A percentile compares a stretch with the other conserved stretches of the same genome.
Evolutionary conservation across 208 protist species (phyloP).

Genomic region (Leishmania tropica): DNA sequence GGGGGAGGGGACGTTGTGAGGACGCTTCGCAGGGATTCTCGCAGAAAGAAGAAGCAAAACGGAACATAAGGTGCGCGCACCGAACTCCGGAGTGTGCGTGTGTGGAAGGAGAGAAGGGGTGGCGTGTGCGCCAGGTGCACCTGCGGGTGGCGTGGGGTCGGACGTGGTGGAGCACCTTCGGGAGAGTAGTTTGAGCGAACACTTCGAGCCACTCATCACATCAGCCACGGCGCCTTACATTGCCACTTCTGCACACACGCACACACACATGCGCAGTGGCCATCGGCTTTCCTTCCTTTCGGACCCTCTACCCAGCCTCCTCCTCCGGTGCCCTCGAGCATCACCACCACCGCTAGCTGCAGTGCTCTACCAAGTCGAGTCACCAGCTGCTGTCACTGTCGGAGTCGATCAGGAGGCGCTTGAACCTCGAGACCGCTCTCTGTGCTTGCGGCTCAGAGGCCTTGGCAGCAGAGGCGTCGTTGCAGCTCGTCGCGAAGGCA

Average conservation of each 20-base stretch:
- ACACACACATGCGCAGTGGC: background rate
- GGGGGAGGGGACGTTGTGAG: too few relatives aligned
- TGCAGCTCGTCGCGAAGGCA: slow-evolving; percentile 4
- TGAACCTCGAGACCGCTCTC: slow-evolving; percentile 29
- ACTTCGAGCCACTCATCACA: background rate
- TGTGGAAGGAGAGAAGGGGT: background rate
- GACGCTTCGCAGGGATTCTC: background rate
- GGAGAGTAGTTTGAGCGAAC: background rate
- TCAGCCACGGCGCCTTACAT: background rate
- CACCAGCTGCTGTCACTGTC: slow-evolving; percentile 49
- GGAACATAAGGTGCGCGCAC: background rate
- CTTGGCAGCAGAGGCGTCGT: background rate
- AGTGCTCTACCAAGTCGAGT: background rate
- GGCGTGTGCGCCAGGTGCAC: background rate
- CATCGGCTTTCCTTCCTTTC: background rate
- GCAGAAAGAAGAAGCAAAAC: background rate
- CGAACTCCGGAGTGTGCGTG: background rate
- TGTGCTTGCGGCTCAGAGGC: background rate
- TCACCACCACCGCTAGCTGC: background rate
- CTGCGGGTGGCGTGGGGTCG: background rate
- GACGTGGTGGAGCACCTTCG: background rate
- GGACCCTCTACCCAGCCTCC: background rate
- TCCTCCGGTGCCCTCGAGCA: background rate
- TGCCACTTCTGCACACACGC: background rate
- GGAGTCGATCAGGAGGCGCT: slow-evolving; percentile 66